Evolutionary conservation across 805 yeast genomes (phyloP).

Genomic region (Yarrowia sp.): DNA sequence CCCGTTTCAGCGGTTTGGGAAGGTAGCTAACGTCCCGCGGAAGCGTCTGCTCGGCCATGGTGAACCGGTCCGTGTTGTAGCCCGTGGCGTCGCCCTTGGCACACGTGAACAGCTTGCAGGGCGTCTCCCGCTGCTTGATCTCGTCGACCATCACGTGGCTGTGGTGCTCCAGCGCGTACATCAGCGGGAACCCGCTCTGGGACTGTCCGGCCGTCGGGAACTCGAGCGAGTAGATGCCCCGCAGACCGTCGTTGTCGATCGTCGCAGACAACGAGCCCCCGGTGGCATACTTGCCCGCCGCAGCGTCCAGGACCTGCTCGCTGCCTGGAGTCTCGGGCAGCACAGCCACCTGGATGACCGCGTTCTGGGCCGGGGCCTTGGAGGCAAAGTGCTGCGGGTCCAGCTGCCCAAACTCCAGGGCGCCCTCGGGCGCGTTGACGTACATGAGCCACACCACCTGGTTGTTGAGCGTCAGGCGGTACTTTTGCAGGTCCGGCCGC

Average conservation of each 20-base stretch:
- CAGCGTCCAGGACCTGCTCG: conserved; percentile 57
- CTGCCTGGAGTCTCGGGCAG: conserved; percentile 51
- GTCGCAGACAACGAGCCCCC: conserved; percentile 56
- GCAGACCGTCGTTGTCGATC: conserved; percentile 39
- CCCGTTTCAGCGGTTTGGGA: conserved; percentile 61
- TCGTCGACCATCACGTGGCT: conserved; percentile 51
- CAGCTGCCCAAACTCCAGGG: conserved; percentile 45
- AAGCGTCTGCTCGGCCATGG: conserved; percentile 49
- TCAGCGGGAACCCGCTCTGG: conserved; percentile 46
- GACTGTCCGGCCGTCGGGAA: conserved; percentile 44
- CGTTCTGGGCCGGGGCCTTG: conserved; percentile 55
- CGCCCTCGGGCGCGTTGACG: conserved; percentile 49
- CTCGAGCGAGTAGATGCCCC: conserved; percentile 39
- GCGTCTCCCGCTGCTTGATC: conserved; percentile 47
- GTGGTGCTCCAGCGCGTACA: conserved; percentile 71
- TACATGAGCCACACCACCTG: conserved; percentile 72
- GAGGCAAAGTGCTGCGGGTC: conserved; percentile 54
- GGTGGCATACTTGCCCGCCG: conserved; percentile 68
- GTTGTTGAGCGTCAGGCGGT: conserved; percentile 61
- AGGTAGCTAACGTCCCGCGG: conserved; percentile 55
- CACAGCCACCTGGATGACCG: conserved; percentile 65
- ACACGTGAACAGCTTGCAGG: conserved; percentile 56
- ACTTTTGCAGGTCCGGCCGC: conserved; percentile 59
- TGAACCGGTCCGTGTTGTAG: conserved; percentile 47
- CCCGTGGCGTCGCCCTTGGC: conserved; percentile 53